Evolutionary conservation across 2,329 filamentous ascomycete genomes (phyloP).

Genomic region (Ophiognomonia clavigignenti-juglandacearum): DNA sequence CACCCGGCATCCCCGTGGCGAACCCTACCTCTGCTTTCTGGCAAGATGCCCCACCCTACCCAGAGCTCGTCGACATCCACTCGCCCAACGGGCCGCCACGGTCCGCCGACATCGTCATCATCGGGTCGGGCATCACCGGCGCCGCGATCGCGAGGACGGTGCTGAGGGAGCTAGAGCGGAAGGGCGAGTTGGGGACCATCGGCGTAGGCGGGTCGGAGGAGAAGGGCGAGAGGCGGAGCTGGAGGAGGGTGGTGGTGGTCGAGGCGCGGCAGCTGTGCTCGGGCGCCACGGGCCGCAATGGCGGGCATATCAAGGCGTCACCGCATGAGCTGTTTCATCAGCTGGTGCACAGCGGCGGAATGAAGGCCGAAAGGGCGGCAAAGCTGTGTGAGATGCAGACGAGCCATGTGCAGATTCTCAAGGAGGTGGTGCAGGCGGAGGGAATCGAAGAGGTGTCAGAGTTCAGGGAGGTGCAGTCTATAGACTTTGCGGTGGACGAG

Average conservation of each 20-base stretch:
- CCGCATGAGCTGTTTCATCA: conserved; percentile 37
- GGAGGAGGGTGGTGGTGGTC: conserved; percentile 36
- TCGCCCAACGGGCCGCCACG: conserved; percentile 18
- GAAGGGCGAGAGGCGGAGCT: conserved; percentile 38
- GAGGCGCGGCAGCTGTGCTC: conserved; percentile 45
- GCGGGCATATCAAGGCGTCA: conserved; percentile 43
- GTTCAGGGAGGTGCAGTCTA: conserved; percentile 39
- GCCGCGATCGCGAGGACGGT: conserved; percentile 31
- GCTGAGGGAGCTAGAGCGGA: conserved; percentile 15
- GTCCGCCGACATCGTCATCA: conserved; percentile 12
- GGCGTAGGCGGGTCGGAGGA: conserved; percentile 43
- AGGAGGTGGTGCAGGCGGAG: conserved; percentile 32
- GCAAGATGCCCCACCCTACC: conserved; percentile 38
- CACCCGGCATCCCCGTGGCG: conserved; percentile 36
- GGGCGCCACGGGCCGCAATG: conserved; percentile 50
- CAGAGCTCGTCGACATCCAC: conserved; percentile 31
- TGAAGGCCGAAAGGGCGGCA: conserved; percentile 33
- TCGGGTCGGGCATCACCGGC: conserved; percentile 48
- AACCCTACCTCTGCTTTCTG: conserved; percentile 42
- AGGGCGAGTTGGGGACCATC: conserved; percentile 19
- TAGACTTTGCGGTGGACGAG: conserved; percentile 39
- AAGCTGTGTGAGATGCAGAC: conserved; percentile 39
- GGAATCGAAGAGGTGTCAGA: conserved; percentile 29
- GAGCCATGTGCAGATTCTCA: conserved; percentile 33
- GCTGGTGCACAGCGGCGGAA: conserved; percentile 21